Evolutionary conservation across 2,329 filamentous ascomycete species (phyloP).

Genomic region (Hypoxylon sp.): DNA sequence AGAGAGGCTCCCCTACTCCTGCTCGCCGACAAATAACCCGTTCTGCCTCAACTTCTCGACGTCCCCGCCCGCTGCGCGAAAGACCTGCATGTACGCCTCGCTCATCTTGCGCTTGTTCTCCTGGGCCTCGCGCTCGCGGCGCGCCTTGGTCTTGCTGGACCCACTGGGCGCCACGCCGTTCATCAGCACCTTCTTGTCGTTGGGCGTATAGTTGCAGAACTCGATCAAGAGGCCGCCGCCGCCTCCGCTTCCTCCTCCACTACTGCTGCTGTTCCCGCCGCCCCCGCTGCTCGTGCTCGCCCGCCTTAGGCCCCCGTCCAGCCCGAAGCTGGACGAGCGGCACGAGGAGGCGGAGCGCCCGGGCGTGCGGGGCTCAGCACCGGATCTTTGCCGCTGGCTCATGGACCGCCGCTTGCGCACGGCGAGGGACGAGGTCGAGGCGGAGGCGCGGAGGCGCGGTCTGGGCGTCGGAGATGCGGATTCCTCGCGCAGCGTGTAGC

Average conservation of each 20-base stretch:
- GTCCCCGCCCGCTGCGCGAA: constrained; percentile 80
- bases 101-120: constrained; percentile 80
- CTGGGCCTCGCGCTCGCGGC: constrained; percentile 87
- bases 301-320: constrained; percentile 12
- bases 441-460: constrained; percentile 42
- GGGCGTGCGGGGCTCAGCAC: constrained; percentile 41
- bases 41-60: constrained; percentile 67
- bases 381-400: constrained; percentile 45
- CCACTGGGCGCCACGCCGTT: constrained; percentile 93
- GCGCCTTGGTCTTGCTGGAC: constrained; percentile 93
- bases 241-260: constrained; percentile 49
- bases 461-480: constrained; percentile 59
- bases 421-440: constrained; percentile 43
- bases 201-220: constrained; percentile 93
- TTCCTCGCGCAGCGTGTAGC: constrained; percentile 51
- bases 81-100: constrained; percentile 77
- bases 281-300: constrained; percentile 39
- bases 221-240: constrained; percentile 57
- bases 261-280: constrained; percentile 47
- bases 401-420: constrained; percentile 59
- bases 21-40: constrained; percentile 55
- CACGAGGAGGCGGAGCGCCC: constrained; percentile 20
- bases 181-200: constrained; percentile 83
- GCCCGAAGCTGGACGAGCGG: constrained; percentile 27
- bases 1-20: neutral